Evolutionary conservation across 306 rosid genomes (phyloP), one percentile per base, ranked within the genome.

Genomic region (Coriaria nepalensis): DNA sequence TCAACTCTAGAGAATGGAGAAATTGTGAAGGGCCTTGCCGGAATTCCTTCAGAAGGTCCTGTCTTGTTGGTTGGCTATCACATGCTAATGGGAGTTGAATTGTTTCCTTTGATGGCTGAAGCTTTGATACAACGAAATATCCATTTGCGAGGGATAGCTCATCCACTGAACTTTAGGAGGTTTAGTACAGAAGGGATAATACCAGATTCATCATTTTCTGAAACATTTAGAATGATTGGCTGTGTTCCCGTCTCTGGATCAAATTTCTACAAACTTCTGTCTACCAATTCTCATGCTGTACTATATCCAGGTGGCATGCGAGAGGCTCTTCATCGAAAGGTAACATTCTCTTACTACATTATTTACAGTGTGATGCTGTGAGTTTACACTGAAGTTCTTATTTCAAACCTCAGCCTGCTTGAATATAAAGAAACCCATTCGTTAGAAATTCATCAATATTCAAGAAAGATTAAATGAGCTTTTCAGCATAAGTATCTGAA

Each of bases 281-380:
- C 87, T 62, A 74, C 95, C 2, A 84, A 84, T 60, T 74, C 93
- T 53, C 95, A 90, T 62, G 71, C 74, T 58, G 51, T 90, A 35
- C 77, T 90, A 41, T 90, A 66, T 73, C 93, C 93, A 2, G 95
- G 95, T 53, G 97, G 97, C 60, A 50, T 84, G 82, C 82, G 97
- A 5, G 97, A 90, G 80, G 95, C 87, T 70, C 78, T 81, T 46
- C 97, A 90, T 38, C 77, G 95, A 47, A 84, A 81, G 93, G 97
- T 84, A 70, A 20, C 29, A 29, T 37, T 60, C 9, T 13, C 48
- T 34, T 10, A 12, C 29, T 41, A 8, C 10, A 45, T 51, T 20
- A 20, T 20, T 20, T 3, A 20, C 29, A 20, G 29, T 20, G 29
- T 20, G 29, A 20, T 20, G 1, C 29, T 20, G 29, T 20, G 29